Conservation (phyloP, 2,329 filamentous ascomycete genomes). For the Colletotrichum costaricense region DNA sequence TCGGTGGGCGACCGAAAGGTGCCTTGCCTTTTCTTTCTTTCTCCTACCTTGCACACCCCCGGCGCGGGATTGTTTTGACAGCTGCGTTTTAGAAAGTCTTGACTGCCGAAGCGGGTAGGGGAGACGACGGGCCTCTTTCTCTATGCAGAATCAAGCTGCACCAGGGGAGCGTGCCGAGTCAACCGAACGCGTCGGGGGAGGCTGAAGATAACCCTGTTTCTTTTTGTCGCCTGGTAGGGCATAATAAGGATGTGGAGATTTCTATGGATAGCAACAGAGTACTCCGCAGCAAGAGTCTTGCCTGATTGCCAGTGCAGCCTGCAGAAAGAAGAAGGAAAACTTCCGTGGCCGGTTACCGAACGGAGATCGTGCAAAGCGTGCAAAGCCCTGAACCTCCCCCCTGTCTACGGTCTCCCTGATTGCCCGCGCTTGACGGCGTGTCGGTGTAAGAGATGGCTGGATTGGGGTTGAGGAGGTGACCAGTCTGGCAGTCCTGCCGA, state of each 20-base stretch:
- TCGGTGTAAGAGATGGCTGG: constrained; percentile 14
- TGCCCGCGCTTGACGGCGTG: constrained; percentile 10
- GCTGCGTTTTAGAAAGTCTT: not conserved
- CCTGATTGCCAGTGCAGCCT: not conserved
- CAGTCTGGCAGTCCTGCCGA: no score
- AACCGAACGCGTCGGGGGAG: constrained; percentile 9
- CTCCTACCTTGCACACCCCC: no score
- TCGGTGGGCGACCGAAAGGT: not conserved
- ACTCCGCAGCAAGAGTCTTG: not conserved
- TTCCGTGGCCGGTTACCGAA: not conserved
- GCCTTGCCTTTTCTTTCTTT: not conserved
- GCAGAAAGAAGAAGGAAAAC: not conserved
- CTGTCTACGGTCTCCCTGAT: not conserved
- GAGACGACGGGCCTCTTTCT: not conserved
- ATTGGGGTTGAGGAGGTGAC: not conserved
- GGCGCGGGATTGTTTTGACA: constrained; percentile 13
- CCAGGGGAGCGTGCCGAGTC: not conserved
- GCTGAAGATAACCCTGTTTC: not conserved
- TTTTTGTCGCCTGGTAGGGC: not conserved
- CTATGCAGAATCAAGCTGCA: not conserved
- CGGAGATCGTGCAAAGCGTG: constrained; percentile 11
- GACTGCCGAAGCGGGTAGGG: constrained; percentile 1
- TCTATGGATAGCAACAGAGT: not conserved
- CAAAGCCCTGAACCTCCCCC: not conserved
- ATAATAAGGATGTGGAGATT: not conserved